Conservation (phyloP, 768 basidiomycete genomes). For the Phylloporus sp. region DNA sequence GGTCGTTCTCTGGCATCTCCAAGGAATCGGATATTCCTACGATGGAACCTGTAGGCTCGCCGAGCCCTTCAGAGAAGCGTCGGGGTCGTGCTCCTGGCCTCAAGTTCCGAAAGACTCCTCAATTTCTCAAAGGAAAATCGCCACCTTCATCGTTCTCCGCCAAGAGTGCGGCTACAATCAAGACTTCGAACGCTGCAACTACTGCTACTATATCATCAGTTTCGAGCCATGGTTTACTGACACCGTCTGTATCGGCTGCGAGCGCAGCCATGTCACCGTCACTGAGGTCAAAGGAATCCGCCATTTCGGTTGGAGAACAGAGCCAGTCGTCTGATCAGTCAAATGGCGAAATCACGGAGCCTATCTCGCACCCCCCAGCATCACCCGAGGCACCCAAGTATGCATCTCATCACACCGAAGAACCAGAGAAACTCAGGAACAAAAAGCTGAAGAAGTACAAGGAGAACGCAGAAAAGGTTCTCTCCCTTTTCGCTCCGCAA, state of each 20-base stretch:
- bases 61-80: conserved; percentile 47
- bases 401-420: conserved; percentile 32
- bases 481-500: conserved; percentile 77
- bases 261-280: conserved; percentile 56
- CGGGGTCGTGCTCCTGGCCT: conserved; percentile 68
- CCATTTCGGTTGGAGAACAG: conserved; percentile 64
- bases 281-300: conserved; percentile 77
- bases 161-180: conserved; percentile 28
- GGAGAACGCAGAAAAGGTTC: conserved; percentile 80
- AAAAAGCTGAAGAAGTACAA: conserved; percentile 86
- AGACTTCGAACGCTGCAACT: conserved; percentile 42
- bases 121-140: conserved; percentile 71
- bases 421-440: conserved; percentile 59
- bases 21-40: conserved; percentile 45
- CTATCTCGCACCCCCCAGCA: conserved; percentile 21
- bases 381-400: conserved; percentile 32
- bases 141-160: conserved; percentile 43
- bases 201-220: conserved; percentile 34
- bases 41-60: conserved; percentile 40
- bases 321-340: conserved; percentile 74
- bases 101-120: conserved; percentile 69
- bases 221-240: conserved; percentile 50
- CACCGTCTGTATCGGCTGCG: conserved; percentile 59
- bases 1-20: conserved; percentile 58
- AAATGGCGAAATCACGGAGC: conserved; percentile 43